Conservation (phyloP, 2,329 filamentous ascomycete genomes). For the Aspergillus bombycis region DNA sequence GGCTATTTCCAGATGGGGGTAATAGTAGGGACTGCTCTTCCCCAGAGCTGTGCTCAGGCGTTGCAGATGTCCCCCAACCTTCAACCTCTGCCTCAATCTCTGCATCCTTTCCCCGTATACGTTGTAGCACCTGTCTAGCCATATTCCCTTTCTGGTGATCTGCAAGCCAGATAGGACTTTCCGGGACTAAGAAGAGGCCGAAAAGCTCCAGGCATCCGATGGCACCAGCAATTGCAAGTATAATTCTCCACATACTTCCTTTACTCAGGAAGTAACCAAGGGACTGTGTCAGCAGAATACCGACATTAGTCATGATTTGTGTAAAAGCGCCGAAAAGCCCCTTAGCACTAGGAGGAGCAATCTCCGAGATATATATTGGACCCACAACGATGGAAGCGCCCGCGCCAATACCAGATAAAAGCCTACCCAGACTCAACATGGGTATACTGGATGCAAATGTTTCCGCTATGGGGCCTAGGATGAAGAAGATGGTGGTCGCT, state of each 20-base stretch:
- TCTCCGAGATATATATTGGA: constrained; percentile 91
- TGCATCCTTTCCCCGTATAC: constrained; percentile 69
- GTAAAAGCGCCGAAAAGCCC: constrained; percentile 82
- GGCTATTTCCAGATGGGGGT: constrained; percentile 60
- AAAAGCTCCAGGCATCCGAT: constrained; percentile 69
- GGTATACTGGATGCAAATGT: constrained; percentile 69
- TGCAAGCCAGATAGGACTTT: constrained; percentile 87
- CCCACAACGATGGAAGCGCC: constrained; percentile 91
- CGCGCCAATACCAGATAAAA: constrained; percentile 80
- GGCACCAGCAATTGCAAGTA: constrained; percentile 72
- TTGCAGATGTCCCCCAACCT: constrained; percentile 54
- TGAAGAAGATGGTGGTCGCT: constrained; percentile 74
- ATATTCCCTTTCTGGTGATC: constrained; percentile 61
- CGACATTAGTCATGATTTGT: constrained; percentile 90
- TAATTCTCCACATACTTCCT: constrained; percentile 78
- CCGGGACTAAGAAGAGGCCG: constrained; percentile 75
- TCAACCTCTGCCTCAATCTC: constrained; percentile 75
- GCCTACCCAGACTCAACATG: constrained; percentile 71
- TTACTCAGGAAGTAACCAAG: constrained; percentile 87
- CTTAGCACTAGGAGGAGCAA: constrained; percentile 73
- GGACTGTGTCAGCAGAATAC: constrained; percentile 80
- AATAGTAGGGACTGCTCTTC: constrained; percentile 74
- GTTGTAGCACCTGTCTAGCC: constrained; percentile 71
- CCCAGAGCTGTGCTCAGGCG: constrained; percentile 36
- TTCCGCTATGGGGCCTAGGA: constrained; percentile 75